A percentile compares a stretch with the other conserved stretches of the same genome.
phyloP scores from a whole-genome alignment of 805 yeast species.

The Wickerhamiella bombiphila region DNA sequence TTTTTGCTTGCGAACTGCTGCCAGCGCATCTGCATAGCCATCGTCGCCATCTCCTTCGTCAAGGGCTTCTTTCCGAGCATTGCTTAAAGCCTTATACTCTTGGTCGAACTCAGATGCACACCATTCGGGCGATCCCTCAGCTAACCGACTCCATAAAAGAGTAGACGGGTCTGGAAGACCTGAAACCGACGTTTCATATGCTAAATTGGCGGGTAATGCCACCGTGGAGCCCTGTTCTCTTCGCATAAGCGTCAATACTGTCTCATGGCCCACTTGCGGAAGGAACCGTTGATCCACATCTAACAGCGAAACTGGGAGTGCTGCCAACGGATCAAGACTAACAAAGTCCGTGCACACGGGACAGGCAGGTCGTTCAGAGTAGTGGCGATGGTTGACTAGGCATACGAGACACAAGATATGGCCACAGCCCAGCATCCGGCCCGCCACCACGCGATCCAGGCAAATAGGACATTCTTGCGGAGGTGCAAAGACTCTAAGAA shows the following conservation, averaged over 20 bases:
- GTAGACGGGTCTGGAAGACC: slow-evolving; percentile 23
- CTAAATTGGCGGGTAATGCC: slow-evolving; percentile 9
- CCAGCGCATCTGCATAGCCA: slow-evolving; percentile 14
- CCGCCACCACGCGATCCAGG: slow-evolving; percentile 69
- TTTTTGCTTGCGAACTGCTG: neutral
- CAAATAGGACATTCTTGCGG: slow-evolving; percentile 82
- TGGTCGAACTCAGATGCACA: slow-evolving; percentile 37
- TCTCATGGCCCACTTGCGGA: slow-evolving; percentile 16
- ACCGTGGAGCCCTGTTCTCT: slow-evolving; percentile 6
- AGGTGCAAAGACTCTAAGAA: slow-evolving; percentile 61
- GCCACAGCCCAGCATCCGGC: slow-evolving; percentile 87
- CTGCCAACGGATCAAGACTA: slow-evolving; percentile 1
- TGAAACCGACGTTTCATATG: neutral
- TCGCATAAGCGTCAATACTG: slow-evolving; percentile 13
- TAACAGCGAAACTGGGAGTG: slow-evolving; percentile 15
- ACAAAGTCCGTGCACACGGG: slow-evolving; percentile 16
- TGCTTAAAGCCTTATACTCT: slow-evolving; percentile 43
- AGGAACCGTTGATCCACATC: slow-evolving; percentile 7
- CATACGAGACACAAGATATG: slow-evolving; percentile 83
- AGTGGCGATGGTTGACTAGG: slow-evolving; percentile 52
- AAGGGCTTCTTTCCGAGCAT: slow-evolving; percentile 39
- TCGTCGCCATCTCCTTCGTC: slow-evolving; percentile 13
- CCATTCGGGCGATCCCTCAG: slow-evolving; percentile 48
- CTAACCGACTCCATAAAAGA: slow-evolving; percentile 44
- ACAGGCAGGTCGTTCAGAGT: slow-evolving; percentile 13